Conservation (phyloP, 371 early-diverging fungal genomes). For the Nosema muscidifuracis region DNA sequence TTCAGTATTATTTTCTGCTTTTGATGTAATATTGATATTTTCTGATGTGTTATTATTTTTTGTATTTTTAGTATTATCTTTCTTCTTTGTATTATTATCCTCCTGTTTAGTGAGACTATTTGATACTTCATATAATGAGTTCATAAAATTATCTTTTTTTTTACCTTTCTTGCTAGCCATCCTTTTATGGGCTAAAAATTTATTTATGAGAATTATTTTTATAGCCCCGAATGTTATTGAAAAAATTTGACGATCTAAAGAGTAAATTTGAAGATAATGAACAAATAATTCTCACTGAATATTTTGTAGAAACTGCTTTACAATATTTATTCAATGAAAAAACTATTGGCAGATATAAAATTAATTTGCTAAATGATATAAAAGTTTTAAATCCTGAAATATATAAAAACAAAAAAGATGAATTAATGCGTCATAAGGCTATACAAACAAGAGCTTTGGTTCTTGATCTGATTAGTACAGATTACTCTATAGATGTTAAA, state of each 20-base stretch:
- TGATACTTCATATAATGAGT: neutral
- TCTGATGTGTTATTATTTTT: neutral
- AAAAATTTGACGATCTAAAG: slow-evolving; percentile 33
- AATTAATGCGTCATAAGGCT: slow-evolving; percentile 30
- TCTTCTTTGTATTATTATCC: neutral
- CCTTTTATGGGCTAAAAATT: neutral
- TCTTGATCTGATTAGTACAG: slow-evolving; percentile 40
- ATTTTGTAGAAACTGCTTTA: slow-evolving; percentile 6
- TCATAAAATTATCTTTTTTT: slow-evolving; percentile 6
- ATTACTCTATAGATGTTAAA: slow-evolving; percentile 37
- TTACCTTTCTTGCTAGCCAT: slow-evolving; percentile 2
- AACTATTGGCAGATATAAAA: slow-evolving; percentile 17
- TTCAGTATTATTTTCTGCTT: neutral
- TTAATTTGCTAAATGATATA: slow-evolving; percentile 22
- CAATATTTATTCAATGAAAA: slow-evolving; percentile 27
- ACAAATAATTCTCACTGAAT: slow-evolving; percentile 6
- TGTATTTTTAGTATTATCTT: neutral
- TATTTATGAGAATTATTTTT: too few species aligned
- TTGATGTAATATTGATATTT: too few species aligned
- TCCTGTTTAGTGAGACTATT: neutral
- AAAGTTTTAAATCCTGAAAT: neutral
- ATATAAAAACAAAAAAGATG: neutral
- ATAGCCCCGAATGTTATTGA: too few species aligned
- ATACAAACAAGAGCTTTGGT: slow-evolving; percentile 39
- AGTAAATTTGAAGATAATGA: slow-evolving; percentile 35